A percentile compares a stretch with the other conserved stretches of the same genome.
Conservation (phyloP, 2,329 filamentous ascomycete genomes). For the Tolypocladium tundrense region DNA sequence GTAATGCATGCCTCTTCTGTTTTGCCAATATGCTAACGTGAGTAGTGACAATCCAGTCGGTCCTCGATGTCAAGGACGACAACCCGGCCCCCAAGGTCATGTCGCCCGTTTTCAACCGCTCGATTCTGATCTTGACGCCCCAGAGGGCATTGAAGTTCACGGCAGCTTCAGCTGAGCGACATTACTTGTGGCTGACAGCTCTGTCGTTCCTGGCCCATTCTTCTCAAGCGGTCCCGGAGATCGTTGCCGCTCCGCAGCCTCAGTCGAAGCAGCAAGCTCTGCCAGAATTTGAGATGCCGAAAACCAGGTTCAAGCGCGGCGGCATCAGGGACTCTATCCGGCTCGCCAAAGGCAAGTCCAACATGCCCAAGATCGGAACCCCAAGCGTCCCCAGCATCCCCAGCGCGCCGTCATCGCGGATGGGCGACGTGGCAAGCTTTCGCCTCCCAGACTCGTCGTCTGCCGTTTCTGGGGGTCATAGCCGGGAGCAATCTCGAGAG, state of each 20-base stretch:
- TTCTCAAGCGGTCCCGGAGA: conserved; percentile 67
- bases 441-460: conserved; percentile 29
- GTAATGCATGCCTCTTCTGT: conserved; percentile 25
- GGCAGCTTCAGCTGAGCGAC: conserved; percentile 68
- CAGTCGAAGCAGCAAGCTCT: conserved; percentile 25
- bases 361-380: conserved; percentile 41
- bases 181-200: conserved; percentile 91
- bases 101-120: conserved; percentile 69
- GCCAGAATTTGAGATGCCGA: conserved; percentile 41
- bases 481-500: conserved; percentile 42
- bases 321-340: conserved; percentile 82
- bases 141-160: conserved; percentile 94
- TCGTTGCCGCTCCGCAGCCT: conserved; percentile 45
- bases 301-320: conserved; percentile 35
- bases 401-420: conserved; percentile 24
- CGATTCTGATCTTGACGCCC: conserved; percentile 88
- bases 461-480: conserved; percentile 22
- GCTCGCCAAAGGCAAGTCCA: conserved; percentile 63
- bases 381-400: conserved; percentile 37
- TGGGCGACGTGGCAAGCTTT: conserved; percentile 25
- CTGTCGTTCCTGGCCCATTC: conserved; percentile 92
- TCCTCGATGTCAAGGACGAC: conserved; percentile 92
- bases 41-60: conserved; percentile 85
- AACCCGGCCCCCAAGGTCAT: conserved; percentile 69
- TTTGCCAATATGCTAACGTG: conserved; percentile 18